Percentiles rank a stretch among this genome's conserved stretches.
Evolutionary conservation across 257 asterid genomes (phyloP).

Genomic region (Linderniella brevidens): DNA sequence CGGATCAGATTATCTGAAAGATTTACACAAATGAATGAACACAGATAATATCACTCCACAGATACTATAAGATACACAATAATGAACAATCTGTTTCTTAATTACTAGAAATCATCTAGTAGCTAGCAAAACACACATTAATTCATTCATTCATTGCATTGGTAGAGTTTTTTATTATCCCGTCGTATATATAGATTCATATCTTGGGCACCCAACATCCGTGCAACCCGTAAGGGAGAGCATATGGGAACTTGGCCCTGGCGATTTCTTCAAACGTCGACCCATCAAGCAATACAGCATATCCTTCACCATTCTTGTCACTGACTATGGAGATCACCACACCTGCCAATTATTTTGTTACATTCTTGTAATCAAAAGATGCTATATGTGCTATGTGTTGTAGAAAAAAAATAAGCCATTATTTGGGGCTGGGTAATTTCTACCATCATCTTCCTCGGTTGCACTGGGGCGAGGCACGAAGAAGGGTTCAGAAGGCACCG

Average conservation of each 20-base stretch:
- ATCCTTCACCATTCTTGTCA: constrained; percentile 75
- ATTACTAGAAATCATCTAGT: too few relatives aligned
- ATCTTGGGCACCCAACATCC: constrained; percentile 89
- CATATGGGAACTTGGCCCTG: constrained; percentile 86
- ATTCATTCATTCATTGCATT: too few relatives aligned
- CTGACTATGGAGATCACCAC: constrained; percentile 75
- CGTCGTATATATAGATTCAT: constrained; percentile 2
- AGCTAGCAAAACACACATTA: too few relatives aligned
- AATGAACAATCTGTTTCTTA: too few relatives aligned
- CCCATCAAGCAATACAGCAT: constrained; percentile 70
- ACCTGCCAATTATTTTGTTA: constrained; percentile 24
- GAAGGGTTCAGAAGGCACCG: constrained; percentile 82
- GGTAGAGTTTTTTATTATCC: too few relatives aligned
- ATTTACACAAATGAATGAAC: too few relatives aligned
- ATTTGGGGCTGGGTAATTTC: not conserved
- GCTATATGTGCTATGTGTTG: not conserved
- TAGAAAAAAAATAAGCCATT: not conserved
- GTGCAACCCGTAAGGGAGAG: constrained; percentile 91
- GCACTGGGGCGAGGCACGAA: constrained; percentile 87
- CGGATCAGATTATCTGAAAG: too few relatives aligned
- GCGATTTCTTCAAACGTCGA: constrained; percentile 81
- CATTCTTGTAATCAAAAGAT: not conserved
- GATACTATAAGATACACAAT: too few relatives aligned
- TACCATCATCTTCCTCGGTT: constrained; percentile 87
- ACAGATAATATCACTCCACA: too few relatives aligned